These are phyloP conservation scores for Paramecium sexaurelia DNA, from an alignment of 73 alveolate species.

Conservation along the genomic window DNA sequence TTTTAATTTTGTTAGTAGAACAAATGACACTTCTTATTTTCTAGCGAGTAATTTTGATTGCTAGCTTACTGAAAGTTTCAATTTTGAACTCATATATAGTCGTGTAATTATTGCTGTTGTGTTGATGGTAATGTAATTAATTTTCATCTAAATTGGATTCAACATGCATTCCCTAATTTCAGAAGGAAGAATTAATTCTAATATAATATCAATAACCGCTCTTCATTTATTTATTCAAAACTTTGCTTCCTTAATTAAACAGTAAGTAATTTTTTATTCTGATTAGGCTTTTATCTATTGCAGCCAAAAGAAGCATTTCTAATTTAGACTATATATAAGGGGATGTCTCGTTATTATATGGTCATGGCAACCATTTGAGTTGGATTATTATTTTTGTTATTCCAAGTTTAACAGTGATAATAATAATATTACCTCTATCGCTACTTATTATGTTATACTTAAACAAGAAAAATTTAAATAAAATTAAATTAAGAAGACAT, in stretches of 20 bases:
- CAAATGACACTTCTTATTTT: neutral
- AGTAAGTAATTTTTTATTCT: neutral
- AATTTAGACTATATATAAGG: too few relatives aligned
- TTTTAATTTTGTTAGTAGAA: neutral
- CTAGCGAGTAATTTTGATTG: neutral
- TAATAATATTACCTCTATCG: too few relatives aligned
- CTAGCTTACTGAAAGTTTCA: neutral
- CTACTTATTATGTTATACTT: too few relatives aligned
- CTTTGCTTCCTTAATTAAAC: neutral
- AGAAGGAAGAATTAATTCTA: neutral
- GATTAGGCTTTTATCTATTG: too few relatives aligned
- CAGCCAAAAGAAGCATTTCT: too few relatives aligned
- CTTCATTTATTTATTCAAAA: neutral
- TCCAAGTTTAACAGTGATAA: too few relatives aligned
- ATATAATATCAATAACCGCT: neutral
- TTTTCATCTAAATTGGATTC: neutral
- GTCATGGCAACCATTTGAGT: too few relatives aligned
- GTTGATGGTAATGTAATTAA: neutral
- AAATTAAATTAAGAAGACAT: too few relatives aligned
- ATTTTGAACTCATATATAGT: neutral
- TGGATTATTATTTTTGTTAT: too few relatives aligned
- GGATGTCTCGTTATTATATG: too few relatives aligned
- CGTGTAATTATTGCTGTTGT: neutral
- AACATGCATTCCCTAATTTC: neutral
- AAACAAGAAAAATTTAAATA: too few relatives aligned